Percentiles rank a stretch among this genome's conserved stretches.
phyloP scores from a whole-genome alignment of 164 flowering plant species.

The Vitis vinifera region ASM3070453v1 NC_081822.1:36474501-36475000 shows the following conservation, averaged over 20 bases:
- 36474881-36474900: no score
- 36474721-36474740: constrained; percentile 6
- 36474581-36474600: constrained; percentile 90
- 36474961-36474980: no score
- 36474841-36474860: constrained; percentile 95
- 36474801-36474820: constrained; percentile 87
- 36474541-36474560: constrained; percentile 92
- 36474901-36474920: no score
- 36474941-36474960: no score
- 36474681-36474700: not conserved
- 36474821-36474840: constrained; percentile 97
- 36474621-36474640: constrained; percentile 95
- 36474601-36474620: constrained; percentile 91
- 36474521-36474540: constrained; percentile 97
- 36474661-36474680: not conserved
- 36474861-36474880: constrained; percentile 51
- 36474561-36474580: constrained; percentile 83
- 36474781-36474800: constrained; percentile 85
- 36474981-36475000: no score
- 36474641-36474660: constrained; percentile 95
- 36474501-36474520: constrained; percentile 93
- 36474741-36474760: constrained; percentile 94
- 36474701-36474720: not conserved
- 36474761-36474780: constrained; percentile 94
- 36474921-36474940: no score